Base-by-base conservation (phyloP, 805 yeast genomes). In the Kregervanrija pseudodelftensis region DNA sequence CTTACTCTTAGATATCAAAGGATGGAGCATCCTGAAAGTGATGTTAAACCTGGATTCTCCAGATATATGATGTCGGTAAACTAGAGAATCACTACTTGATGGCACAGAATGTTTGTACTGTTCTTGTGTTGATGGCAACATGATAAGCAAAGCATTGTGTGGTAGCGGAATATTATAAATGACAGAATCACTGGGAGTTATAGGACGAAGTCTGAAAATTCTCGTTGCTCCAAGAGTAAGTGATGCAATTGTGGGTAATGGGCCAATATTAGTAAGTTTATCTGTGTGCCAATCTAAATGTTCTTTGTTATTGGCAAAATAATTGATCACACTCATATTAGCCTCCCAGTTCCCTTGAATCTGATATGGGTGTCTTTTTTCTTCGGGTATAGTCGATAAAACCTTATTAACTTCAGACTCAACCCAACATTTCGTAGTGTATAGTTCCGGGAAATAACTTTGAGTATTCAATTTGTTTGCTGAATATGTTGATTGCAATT, bases 121-220 rank as follows among this genome's bases (percentile, higher is more conserved):
- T 50, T 85, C 95, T 57, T 85, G 95, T 49, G 85, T 80, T 0
- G 87, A 88, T 1, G 87, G 83, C 47, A 81, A 79, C 95, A 85
- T 85, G 2, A 85, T 61, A 2, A 85, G 54, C 34, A 85, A 58
- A 8, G 85, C 72, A 55, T 85, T 85, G 58, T 85, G 89, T 0
- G 86, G 83, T 3, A 82, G 56, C n/a, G 79, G 82, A 1, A 82
- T 67, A 30, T 83, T 60, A 64, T 57, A 71, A 68, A 17, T 77
- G 10, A 40, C 36, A 9, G 51, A 45, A 57, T 42, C 69, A 44
- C 52, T 54, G 34, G 54, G 46, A 22, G 54, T 61, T n/a, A 33
- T 47, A 45, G 69, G 70, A 44, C 81, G 63, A 5, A 84, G 58
- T 35, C 88, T 60, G 55, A 85, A 86, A 48, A 78, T 81, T 35